Conservation (phyloP, 2,329 filamentous ascomycete species). For the Colletotrichum limetticola region DNA sequence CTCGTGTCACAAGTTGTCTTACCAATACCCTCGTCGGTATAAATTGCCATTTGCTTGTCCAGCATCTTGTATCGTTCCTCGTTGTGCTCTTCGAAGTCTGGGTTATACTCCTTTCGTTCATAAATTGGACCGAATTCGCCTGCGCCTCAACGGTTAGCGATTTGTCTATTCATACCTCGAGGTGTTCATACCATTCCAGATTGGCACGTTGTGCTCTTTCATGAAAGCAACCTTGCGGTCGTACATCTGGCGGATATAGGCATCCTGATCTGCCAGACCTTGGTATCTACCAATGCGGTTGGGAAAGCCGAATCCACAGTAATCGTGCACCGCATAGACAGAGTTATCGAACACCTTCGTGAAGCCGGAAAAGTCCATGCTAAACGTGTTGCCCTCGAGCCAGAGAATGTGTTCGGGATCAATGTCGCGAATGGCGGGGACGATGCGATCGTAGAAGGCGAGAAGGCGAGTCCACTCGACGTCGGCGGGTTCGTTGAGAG, state of each 20-base stretch:
- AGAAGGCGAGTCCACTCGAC: conserved; percentile 44
- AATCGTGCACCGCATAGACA: conserved; percentile 61
- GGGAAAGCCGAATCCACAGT: conserved; percentile 57
- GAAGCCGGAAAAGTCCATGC: conserved; percentile 52
- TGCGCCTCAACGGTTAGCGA: conserved; percentile 16
- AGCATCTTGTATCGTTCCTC: conserved; percentile 57
- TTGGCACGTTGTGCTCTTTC: conserved; percentile 47
- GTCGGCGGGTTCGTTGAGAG: conserved; percentile 38
- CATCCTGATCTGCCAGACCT: conserved; percentile 52
- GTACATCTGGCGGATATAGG: conserved; percentile 46
- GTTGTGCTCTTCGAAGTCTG: conserved; percentile 51
- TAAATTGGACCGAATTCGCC: conserved; percentile 52
- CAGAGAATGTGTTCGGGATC: conserved; percentile 57
- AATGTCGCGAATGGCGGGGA: conserved; percentile 46
- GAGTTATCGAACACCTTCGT: conserved; percentile 45
- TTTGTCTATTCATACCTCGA: conserved; percentile 34
- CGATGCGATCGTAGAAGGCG: conserved; percentile 49
- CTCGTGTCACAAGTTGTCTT: not conserved
- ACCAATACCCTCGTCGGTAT: conserved; percentile 42
- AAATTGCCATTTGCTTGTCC: conserved; percentile 60
- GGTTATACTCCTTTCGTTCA: conserved; percentile 39
- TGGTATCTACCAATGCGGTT: conserved; percentile 39
- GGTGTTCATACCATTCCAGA: conserved; percentile 57
- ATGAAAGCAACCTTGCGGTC: conserved; percentile 52
- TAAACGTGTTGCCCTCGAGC: conserved; percentile 55